Evolutionary conservation across 208 protist species (phyloP), one percentile per base, ranked within the genome.

Genomic region (Porcisia hertigi): DNA sequence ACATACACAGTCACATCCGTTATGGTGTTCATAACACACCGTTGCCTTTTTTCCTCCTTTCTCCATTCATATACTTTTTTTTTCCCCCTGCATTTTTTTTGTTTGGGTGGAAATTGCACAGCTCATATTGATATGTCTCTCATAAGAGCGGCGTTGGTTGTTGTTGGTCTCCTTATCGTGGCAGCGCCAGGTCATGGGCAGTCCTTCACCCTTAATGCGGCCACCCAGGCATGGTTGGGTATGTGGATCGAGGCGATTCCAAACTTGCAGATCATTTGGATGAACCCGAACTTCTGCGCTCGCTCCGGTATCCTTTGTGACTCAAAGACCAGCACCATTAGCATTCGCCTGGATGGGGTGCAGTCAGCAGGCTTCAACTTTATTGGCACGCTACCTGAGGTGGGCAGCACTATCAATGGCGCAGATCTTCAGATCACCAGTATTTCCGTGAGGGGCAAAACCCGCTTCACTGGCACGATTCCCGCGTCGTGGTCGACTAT

Each of bases 361-460:
- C 74, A 69, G 6, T 75, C 76, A 0, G 23, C 69, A n/a, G 76
- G 76, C 52, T 80, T 80, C 62, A 80, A 80, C 62, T 75, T 80
- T 62, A 80, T 80, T 25, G 76, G 76, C 30, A 71, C 69, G 25
- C 76, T 80, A 14, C 76, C 76, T 7, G 76, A 80, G 43, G 53
- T 75, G 34, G 14, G 53, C 11, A 53, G 14, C 39, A 53, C 18
- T 43, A 80, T 69, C 30, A 52, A 71, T 39, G 69, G 62, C 30
- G 30, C 0, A n/a, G 1, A 53, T 36, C 23, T 80, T 25, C 76
- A 80, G 76, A 71, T 80, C 49, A 60, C 49, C 9, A 34, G 36
- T 25, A 53, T 80, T 25, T 80, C 76, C 0, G 76, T 80, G 23
- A 69, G 54, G 36, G 76, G 76, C 34, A 80, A 75, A 62, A 63